Evolutionary conservation across 768 basidiomycete genomes (phyloP).

Genomic region (Lactarius sanguifluus): DNA sequence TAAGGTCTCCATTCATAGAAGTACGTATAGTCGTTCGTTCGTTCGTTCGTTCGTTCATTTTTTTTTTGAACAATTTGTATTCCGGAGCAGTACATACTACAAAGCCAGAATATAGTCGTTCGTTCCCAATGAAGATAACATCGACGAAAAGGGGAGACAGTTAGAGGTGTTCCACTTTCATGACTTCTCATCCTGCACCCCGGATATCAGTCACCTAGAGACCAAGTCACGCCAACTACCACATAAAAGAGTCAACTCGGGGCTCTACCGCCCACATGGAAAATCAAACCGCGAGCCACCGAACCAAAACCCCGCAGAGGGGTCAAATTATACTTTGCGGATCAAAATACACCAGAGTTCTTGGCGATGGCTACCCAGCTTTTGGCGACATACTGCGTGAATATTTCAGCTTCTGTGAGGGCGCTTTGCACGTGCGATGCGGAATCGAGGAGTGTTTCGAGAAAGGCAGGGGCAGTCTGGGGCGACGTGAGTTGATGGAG

Average conservation of each 20-base stretch:
- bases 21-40: background rate
- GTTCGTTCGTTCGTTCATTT: no score
- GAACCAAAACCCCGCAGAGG: background rate
- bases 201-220: background rate
- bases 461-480: slow-evolving; percentile 59
- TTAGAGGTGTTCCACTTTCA: background rate
- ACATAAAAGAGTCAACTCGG: no score
- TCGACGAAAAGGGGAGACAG: background rate
- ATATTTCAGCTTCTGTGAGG: slow-evolving; percentile 53
- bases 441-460: slow-evolving; percentile 59
- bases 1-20: background rate
- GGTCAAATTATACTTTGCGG: background rate
- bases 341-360: slow-evolving; percentile 57
- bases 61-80: no score
- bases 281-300: background rate
- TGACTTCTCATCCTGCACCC: background rate
- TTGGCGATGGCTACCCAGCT: slow-evolving; percentile 74
- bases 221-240: no score
- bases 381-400: slow-evolving; percentile 57
- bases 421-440: slow-evolving; percentile 47
- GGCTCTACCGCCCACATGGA: background rate
- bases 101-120: background rate
- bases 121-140: background rate
- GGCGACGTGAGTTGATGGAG: slow-evolving; percentile 83
- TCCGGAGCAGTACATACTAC: no score